These are phyloP conservation scores for Leccinum fibrillosum DNA, from an alignment of 768 basidiomycete species.

Conservation along the genomic window DNA sequence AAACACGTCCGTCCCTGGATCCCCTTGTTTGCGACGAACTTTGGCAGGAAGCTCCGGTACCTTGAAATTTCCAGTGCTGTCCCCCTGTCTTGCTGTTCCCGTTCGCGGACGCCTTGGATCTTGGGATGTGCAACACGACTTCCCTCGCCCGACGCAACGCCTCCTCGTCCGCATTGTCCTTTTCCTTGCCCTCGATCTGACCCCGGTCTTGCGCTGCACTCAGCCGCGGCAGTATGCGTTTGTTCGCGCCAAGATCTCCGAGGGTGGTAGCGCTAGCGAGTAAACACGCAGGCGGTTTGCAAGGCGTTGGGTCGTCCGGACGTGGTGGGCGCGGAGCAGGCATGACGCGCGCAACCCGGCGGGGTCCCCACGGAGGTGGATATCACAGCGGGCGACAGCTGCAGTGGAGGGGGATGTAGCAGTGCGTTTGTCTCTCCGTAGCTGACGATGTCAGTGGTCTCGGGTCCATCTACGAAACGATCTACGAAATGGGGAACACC, in stretches of 20 bases:
- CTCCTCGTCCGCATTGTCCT: conserved; percentile 26
- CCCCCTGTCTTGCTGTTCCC: conserved; percentile 7
- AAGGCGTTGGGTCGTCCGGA: conserved; percentile 75
- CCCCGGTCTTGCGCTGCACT: conserved; percentile 1
- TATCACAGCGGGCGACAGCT: conserved; percentile 7
- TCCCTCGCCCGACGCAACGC: conserved; percentile 34
- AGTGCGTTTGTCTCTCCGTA: conserved; percentile 36
- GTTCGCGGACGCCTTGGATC: conserved; percentile 13
- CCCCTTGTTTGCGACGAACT: conserved; percentile 15
- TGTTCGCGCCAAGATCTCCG: conserved; percentile 18
- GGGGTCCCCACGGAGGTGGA: conserved; percentile 25
- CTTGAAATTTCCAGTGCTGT: conserved; percentile 35
- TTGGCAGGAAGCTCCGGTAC: conserved; percentile 45
- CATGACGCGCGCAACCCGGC: conserved; percentile 54
- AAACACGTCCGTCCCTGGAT: conserved; percentile 24
- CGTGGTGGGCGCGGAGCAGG: conserved; percentile 46
- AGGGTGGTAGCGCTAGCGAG: conserved; percentile 4
- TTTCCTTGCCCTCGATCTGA: conserved; percentile 14
- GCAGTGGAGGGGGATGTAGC: conserved; percentile 6
- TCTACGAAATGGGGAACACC: conserved; percentile 33
- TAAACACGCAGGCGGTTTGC: conserved; percentile 14
- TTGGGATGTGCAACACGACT: conserved; percentile 38
- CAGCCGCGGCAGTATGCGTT: conserved; percentile 19
- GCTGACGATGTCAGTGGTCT: conserved; percentile 64
- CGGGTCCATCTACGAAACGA: conserved; percentile 52